Evolutionary conservation across 2,329 filamentous ascomycete species (phyloP), one percentile per base, ranked within the genome.

Genomic region (Cladobotryum mycophilum): DNA sequence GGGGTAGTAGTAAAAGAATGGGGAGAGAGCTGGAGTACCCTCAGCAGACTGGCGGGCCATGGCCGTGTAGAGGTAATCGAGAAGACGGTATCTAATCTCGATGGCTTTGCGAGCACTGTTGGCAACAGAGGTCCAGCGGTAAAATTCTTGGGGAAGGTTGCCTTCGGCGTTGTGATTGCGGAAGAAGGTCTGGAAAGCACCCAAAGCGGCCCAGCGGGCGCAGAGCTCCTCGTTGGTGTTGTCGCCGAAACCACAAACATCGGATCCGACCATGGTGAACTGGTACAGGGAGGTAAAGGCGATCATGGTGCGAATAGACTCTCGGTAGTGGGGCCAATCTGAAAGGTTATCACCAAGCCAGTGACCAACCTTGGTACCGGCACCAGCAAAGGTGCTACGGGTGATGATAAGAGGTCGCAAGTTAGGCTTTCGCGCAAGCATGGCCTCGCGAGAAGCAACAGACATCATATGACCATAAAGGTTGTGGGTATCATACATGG

Each of bases 381-480:
- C 81, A 3, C 89, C 88, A 9, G 87, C 78, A 61, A 92, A 93
- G 1, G 88, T 93, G 37, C 85, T 88, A 14, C 89, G 83, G 0
- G 86, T 87, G 60, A 95, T 89, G 62, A 95, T 86, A 68, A 95
- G 88, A 1, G 89, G 89, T 0, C 89, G 82, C 64, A 87, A 86
- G 13, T 70, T 74, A 0, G 85, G 81, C 53, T 81, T 80, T 15
- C 88, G 73, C 2, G 73, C 65, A 3, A 84, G 70, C 33, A 93
- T 78, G 51, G 82, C 86, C 43, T 85, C 71, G 62, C 89, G 89
- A 0, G 89, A 93, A 9, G 87, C 86, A 53, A 86, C 86, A 51
- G 89, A 73, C 56, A 91, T 87, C 64, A 85, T 82, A 60, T 87
- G 78, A 1, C 88, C 88, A 60, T 77, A 92, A 1, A 93, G 69